Evolutionary conservation across 371 early-diverging fungal species (phyloP).

Genomic region (Mortierella sp.): DNA sequence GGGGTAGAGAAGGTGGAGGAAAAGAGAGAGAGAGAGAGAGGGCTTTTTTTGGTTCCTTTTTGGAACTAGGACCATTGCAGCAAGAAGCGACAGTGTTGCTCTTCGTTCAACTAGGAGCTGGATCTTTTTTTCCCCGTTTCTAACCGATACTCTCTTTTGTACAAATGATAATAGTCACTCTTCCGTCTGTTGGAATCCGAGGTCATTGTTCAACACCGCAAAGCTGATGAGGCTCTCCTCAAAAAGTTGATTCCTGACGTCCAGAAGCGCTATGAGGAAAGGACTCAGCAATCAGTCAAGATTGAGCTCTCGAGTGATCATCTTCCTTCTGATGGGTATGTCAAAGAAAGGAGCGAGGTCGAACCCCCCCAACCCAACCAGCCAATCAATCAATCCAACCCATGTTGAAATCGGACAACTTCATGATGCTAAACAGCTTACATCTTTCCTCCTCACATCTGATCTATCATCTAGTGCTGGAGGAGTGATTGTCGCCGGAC

Average conservation of each 20-base stretch:
- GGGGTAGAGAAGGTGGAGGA: no score
- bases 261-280: slow-evolving; percentile 66
- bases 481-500: slow-evolving; percentile 86
- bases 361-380: no score
- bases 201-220: slow-evolving; percentile 77
- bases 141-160: background rate
- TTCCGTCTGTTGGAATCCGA: slow-evolving; percentile 86
- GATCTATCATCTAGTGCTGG: slow-evolving; percentile 86
- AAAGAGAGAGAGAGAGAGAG: no score
- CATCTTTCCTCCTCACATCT: no score
- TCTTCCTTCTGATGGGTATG: slow-evolving; percentile 65
- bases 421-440: no score
- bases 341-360: no score
- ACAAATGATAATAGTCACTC: slow-evolving; percentile 78
- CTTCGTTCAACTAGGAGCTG: no score
- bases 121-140: background rate
- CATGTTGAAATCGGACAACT: no score
- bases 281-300: slow-evolving; percentile 58
- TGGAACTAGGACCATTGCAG: no score
- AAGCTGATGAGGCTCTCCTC: slow-evolving; percentile 76
- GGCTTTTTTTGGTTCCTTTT: no score
- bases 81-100: no score
- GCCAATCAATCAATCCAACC: no score
- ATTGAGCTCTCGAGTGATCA: slow-evolving; percentile 40
- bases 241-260: slow-evolving; percentile 70